Percentiles rank a stretch among this genome's conserved stretches.
Evolutionary conservation across 805 yeast genomes (phyloP).

Genomic region (Myxozyma geophila): DNA sequence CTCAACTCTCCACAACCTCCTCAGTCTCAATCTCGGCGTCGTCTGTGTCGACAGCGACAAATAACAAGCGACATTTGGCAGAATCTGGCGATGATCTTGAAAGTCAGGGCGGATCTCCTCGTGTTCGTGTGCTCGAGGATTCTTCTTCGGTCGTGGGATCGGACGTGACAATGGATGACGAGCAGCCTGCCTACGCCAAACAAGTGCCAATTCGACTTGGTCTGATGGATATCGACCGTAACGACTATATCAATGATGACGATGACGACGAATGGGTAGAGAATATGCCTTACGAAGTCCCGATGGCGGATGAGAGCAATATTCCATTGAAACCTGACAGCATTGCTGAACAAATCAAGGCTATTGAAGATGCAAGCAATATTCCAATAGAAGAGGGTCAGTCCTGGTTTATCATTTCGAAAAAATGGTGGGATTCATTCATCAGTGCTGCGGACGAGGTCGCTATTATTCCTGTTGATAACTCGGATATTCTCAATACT

Average conservation of each 20-base stretch:
- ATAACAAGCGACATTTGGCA: conserved; percentile 20
- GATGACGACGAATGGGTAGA: neutral
- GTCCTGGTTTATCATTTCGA: conserved; percentile 32
- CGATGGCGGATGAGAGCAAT: neutral
- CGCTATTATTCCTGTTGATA: conserved; percentile 32
- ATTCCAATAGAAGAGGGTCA: conserved; percentile 21
- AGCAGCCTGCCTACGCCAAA: conserved; percentile 1
- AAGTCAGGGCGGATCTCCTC: conserved; percentile 26
- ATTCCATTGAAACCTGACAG: conserved; percentile 4
- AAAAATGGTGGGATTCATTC: conserved; percentile 31
- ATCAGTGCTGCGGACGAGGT: neutral
- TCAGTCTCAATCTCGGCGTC: conserved; percentile 7
- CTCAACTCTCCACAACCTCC: conserved; percentile 11
- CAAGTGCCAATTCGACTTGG: conserved; percentile 6
- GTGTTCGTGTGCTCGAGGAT: conserved; percentile 26
- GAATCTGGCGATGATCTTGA: conserved; percentile 21
- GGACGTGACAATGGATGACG: conserved; percentile 5
- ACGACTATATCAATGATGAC: neutral
- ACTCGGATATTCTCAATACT: conserved; percentile 24
- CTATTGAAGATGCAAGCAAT: conserved; percentile 3
- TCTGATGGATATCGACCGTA: neutral
- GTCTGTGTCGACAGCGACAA: neutral
- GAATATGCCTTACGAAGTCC: neutral
- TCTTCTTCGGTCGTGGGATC: conserved; percentile 4
- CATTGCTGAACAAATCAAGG: conserved; percentile 18